Evolutionary conservation across 495 filamentous ascomycete genomes (phyloP), one percentile per base, ranked within the genome.

Genomic region (Sordaria brevicollis): DNA sequence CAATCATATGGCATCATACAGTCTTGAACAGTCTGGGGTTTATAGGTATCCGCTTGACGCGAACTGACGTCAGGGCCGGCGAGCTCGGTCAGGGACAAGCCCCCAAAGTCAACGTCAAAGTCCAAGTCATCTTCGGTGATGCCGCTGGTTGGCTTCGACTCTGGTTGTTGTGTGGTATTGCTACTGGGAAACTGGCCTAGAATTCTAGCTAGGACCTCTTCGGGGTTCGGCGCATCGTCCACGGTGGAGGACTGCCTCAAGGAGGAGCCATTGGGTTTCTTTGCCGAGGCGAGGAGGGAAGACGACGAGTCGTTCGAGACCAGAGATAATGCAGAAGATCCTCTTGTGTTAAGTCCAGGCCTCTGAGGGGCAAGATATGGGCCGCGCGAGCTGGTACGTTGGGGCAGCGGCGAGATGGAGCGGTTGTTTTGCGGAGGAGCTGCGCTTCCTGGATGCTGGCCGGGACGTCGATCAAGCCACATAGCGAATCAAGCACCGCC

Each of bases 381-480:
- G 34, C 82, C 83, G 15, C 87, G 82, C 68, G 86, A 84, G 67
- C 81, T 84, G 15, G 88, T 86, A 72, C 86, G 87, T 29, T 90
- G 87, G 3, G 77, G 76, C 38, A 89, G 84, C 49, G 91, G 93
- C 72, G 91, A 93, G 74, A 87, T 88, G 35, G 89, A 83, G 74
- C 91, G 87, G 77, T 85, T 89, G 67, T 82, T 84, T 62, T 82
- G 82, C 15, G 86, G 80, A 57, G 81, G 71, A 57, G 21, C 78
- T 65, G 86, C 81, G 68, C 87, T 86, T 67, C 88, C 89, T 41
- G 85, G 84, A 66, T 90, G 88, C 78, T 91, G 89, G 75, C 87
- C 89, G 67, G 91, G 89, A 71, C 94, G 89, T 75, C 92, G 89
- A 84, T 96, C 92, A 73, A 94, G 89, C 91, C 92, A 95, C 93